Base-by-base conservation (phyloP, 2,329 filamentous ascomycete genomes). In the Stemphylium vesicarium region DNA sequence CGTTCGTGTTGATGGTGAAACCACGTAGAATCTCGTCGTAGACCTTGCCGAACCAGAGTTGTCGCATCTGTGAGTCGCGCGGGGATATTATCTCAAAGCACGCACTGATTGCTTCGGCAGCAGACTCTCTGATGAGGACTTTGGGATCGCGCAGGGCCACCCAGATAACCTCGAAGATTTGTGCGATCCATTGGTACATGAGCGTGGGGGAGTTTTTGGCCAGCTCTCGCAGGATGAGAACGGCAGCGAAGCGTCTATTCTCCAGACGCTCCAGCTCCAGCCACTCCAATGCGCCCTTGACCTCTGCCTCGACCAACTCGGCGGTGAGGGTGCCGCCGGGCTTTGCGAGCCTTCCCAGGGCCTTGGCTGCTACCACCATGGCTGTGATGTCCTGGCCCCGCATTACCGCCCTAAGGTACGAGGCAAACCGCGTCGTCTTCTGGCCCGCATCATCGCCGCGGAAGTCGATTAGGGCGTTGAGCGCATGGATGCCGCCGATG, bases 81-180 rank as follows among this genome's bases (percentile, higher is more conserved):
- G 96, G 91, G 46, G 92, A 88, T 60, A 99, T 95, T 63, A 99
- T 98, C 71, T 93, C 89, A 78, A 99, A 96, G 75, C 93, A 97
- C 59, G 94, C 92, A 65, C 92, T 95, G 62, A 98, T 91, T 1
- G 94, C 92, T 72, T 98, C 92, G 15, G 92, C 92, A 5, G 95
- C 93, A 0, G 92, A 95, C 64, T 92, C 91, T 48, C 95, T 87
- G 63, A 99, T 99, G 45, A 97, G 85, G 41, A 96, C 90, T 73
- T 96, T 92, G 35, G 86, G 87, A 71, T 99, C 95, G 56, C 94
- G 86, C 53, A 99, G 82, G 24, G 93, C 94, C 47, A 96, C 90
- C 95, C 95, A 98, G 60, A 99, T 92, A 74, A 96, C 89, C 66
- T 97, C 92, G 69, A 99, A 92, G 45, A 99, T 91, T 71, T 95